Base-by-base conservation (phyloP, 352 stramenopile species). In the Phytophthora chlamydospora region DNA sequence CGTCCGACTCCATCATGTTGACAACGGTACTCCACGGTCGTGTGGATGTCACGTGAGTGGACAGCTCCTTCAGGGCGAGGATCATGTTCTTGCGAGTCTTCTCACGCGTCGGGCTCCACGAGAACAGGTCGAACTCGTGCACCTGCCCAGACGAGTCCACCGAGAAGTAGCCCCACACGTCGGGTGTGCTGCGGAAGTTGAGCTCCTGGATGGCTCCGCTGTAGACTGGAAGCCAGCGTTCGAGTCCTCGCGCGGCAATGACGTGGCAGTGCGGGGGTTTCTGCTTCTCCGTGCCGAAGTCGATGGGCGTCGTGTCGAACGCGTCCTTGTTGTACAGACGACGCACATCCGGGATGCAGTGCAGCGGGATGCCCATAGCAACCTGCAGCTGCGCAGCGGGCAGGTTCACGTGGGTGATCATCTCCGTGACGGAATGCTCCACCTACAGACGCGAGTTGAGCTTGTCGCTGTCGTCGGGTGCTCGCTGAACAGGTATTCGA, bases 91-190 rank as follows among this genome's bases (percentile, higher is more conserved):
- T 99, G 21, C 97, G 76, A 2, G 98, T 97, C 54, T 97, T 95
- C 68, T 99, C 98, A 52, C 98, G 85, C 54, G 97, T 97, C 45
- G 79, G 85, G 45, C 96, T 97, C 85, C 83, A 98, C 17, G 97
- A 97, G 79, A 99, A 99, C 60, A 99, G 85, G 80, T 99, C 98
- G 80, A 99, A 99, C 85, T 99, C 98, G 83, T 99, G 98, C 43
- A 99, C 98, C 55, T 97, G 92, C 9, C 98, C 98, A 19, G 91
- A 99, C 68, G 92, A 98, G 75, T 99, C 97, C 67, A 99, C 98
- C 39, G 85, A 98, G 68, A 99, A 99, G 85, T 99, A 99, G 16
- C 98, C 98, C 98, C 98, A 99, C 19, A 99, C 98, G 73, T 99
- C 98, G 6, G 97, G 97, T 52, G 96, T 99, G 31, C 88, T 98